Conservation (phyloP, 2,329 filamentous ascomycete species). For the Graphilbum fragrans region DNA sequence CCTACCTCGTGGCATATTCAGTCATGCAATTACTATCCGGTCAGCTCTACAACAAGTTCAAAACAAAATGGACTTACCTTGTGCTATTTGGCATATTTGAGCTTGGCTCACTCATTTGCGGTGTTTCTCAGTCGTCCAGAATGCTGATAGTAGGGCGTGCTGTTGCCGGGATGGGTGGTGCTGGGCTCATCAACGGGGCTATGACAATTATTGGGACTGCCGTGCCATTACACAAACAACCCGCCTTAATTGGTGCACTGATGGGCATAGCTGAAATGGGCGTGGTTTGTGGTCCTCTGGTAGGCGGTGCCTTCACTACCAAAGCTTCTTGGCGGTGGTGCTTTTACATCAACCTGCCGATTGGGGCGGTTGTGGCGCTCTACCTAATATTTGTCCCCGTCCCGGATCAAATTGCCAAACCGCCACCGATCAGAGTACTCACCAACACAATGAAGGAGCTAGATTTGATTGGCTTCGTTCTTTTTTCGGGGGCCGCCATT, state of each 20-base stretch:
- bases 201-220: slow-evolving; percentile 34
- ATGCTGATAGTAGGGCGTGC: slow-evolving; percentile 44
- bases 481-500: slow-evolving; percentile 27
- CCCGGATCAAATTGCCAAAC: slow-evolving; percentile 22
- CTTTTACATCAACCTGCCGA: slow-evolving; percentile 25
- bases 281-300: slow-evolving; percentile 30
- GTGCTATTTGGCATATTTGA: slow-evolving; percentile 37
- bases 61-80: slow-evolving; percentile 25
- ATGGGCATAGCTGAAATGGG: slow-evolving; percentile 25
- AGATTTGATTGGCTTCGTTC: slow-evolving; percentile 27
- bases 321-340: slow-evolving; percentile 31
- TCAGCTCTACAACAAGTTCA: slow-evolving; percentile 33
- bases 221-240: slow-evolving; percentile 26
- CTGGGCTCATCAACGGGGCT: slow-evolving; percentile 36
- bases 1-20: slow-evolving; percentile 12
- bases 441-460: slow-evolving; percentile 19
- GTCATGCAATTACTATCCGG: slow-evolving; percentile 28
- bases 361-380: slow-evolving; percentile 22
- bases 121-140: slow-evolving; percentile 27
- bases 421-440: slow-evolving; percentile 14
- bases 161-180: slow-evolving; percentile 37
- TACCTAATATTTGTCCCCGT: slow-evolving; percentile 19
- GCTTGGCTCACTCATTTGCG: slow-evolving; percentile 41
- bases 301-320: slow-evolving; percentile 29
- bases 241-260: slow-evolving; percentile 6